Conservation (phyloP, 2,329 filamentous ascomycete species). For the Penicillium sp. region DNA sequence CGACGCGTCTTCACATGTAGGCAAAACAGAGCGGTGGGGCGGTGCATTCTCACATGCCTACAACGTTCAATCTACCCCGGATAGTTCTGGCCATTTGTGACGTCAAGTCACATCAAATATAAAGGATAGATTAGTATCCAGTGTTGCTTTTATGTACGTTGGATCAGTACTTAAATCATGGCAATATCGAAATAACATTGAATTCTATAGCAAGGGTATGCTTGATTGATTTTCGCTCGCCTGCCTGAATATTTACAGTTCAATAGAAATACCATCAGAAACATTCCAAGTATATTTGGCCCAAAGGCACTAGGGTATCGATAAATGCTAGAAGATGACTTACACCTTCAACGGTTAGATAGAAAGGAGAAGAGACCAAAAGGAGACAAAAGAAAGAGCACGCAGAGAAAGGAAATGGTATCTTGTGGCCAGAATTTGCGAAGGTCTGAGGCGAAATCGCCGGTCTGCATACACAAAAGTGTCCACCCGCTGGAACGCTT, state of each 20-base stretch:
- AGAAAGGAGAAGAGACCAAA: not conserved
- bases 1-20: slow-evolving; percentile 20
- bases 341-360: not conserved
- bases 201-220: too few relatives aligned
- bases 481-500: slow-evolving; percentile 29
- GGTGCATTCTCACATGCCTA: not conserved
- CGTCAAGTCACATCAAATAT: not conserved
- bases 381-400: not conserved
- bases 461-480: slow-evolving; percentile 10
- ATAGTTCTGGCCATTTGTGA: not conserved
- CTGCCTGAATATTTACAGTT: too few relatives aligned
- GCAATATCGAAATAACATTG: too few relatives aligned
- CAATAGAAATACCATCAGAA: not conserved
- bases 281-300: not conserved
- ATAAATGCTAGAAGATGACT: slow-evolving; percentile 4
- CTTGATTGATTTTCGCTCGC: too few relatives aligned
- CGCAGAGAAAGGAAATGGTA: slow-evolving; percentile 16
- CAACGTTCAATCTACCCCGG: not conserved
- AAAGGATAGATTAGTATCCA: not conserved
- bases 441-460: slow-evolving; percentile 24
- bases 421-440: slow-evolving; percentile 12
- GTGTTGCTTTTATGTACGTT: not conserved
- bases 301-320: slow-evolving; percentile 9
- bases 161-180: too few relatives aligned
- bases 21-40: slow-evolving; percentile 20